Base-by-base conservation (phyloP, 108 stramenopile genomes). In the Pseudonitzschia multiseries region DNA sequence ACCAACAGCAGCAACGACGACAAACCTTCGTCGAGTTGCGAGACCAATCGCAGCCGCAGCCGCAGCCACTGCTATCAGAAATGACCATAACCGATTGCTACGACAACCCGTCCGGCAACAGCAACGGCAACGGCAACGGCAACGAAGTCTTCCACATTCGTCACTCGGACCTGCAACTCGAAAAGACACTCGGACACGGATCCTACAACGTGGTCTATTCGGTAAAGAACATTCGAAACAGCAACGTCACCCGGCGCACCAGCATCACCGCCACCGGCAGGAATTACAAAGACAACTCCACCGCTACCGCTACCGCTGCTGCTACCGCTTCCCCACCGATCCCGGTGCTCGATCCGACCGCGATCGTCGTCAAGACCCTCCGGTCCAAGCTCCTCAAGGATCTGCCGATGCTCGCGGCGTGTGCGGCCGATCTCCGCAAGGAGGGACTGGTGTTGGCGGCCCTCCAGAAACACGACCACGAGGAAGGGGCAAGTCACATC, bases 121-220 rank as follows among this genome's bases (percentile, higher is more conserved):
- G 2, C 57, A 57, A 57, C 57, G 24, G 24, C 57, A 57, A 26
- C 29, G 4, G 57, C 57, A 57, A 57, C 29, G 15, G 36, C 36
- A 2, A 29, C 0, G 36, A 20, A 4, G 29, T 62, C 8, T 5
- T 62, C 4, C 6, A 62, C 36, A n/a, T 62, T 0, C 8, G 10
- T n/a, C 76, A 77, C 32, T 64, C 62, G 17, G 57, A 89, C 63
- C 50, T 89, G 29, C 53, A 69, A 27, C 54, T 86, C 1, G 92
- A 86, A 14, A 66, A 43, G 73, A 72, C 87, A 6, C 69, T 93
- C 24, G 92, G 92, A 22, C 59, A 80, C 24, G 92, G 92, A 27
- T 87, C 86, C 26, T 93, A 88, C 64, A 83, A 83, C 59, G 42
- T 65, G 12, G 92, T 90, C 8, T 89, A 72, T 68, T 83, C 80